Base-by-base conservation (phyloP, 192 early-diverging fungal genomes). In the Coemansia interrupta region DNA sequence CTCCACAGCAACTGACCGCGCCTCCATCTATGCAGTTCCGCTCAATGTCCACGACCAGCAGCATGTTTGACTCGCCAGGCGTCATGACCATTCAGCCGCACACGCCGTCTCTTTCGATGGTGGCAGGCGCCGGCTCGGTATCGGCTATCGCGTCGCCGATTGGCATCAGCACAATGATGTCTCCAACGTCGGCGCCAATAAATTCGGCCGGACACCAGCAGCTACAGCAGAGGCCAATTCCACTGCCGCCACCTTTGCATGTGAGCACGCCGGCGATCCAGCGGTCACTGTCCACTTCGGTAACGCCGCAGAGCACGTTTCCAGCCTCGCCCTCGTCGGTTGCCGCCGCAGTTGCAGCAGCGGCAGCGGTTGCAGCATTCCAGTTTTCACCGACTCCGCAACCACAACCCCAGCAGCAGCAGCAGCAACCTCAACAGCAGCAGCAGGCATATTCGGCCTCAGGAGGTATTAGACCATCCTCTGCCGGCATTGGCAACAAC, bases 301-400 rank as follows among this genome's bases (percentile, higher is more conserved):
- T 23, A 11, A 24, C 22, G 5, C 32, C 32, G 32, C 47, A 49
- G 13, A 24, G 47, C 23, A 24, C 47, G 6, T 36, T 36, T 36
- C 29, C 24, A 4, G 30, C 28, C 7, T 22, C 52, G 14, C 52
- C 22, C 32, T 36, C 32, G 32, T 36, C 32, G 1, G 54, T 24
- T 40, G 51, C 60, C 0, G 58, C 43, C 0, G 39, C 55, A 2
- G 56, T 40, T 2, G 55, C 56, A 24, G 61, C 61, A 11, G 66
- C 66, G 1, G 70, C 70, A 10, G 64, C 71, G 5, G 71, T 67
- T n/a, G 72, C 72, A 4, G 72, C 65, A 1, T 68, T 74, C 36
- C 72, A 68, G 40, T 68, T 74, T 42, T 74, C 72, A 12, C 62
- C 69, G 14, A 39, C 58, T 2, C 49, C 36, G 0, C 49, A 65